A percentile compares a stretch with the other conserved stretches of the same genome.
Evolutionary conservation across 208 protist genomes (phyloP).

Genomic region (Angomonas ambiguus): DNA sequence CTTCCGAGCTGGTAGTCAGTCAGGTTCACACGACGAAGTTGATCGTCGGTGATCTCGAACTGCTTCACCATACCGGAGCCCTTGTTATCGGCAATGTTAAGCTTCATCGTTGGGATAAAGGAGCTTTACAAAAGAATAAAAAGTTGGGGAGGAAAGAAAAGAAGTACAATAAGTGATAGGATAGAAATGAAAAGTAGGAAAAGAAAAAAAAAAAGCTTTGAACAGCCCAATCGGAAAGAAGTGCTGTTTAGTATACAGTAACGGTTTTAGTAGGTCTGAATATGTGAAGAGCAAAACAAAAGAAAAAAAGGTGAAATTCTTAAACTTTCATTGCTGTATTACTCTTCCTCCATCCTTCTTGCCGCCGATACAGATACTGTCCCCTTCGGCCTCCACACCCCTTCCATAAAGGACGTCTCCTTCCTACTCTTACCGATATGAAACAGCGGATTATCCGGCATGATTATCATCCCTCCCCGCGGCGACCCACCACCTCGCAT

Average conservation of each 20-base stretch:
- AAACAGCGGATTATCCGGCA: neutral
- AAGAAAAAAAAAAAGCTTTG: too few species aligned
- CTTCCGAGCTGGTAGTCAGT: constrained; percentile 85
- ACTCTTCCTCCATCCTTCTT: too few species aligned
- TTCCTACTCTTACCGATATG: neutral
- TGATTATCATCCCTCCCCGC: neutral
- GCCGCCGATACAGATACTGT: neutral
- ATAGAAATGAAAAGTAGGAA: neutral
- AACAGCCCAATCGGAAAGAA: too few species aligned
- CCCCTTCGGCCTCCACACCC: neutral
- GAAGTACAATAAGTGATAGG: neutral
- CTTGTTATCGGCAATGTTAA: constrained; percentile 87
- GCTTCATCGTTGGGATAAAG: constrained; percentile 61
- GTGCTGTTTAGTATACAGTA: too few species aligned
- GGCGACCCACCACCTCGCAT: neutral
- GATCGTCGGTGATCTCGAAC: constrained; percentile 83
- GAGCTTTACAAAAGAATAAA: neutral
- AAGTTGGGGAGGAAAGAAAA: neutral
- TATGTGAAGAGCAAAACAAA: neutral
- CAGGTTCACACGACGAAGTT: constrained; percentile 76
- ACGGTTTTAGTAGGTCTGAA: too few species aligned
- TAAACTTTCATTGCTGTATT: too few species aligned
- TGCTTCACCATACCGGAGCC: constrained; percentile 84
- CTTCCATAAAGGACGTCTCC: neutral
- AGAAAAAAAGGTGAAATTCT: neutral